Evolutionary conservation across 2,329 filamentous ascomycete species (phyloP).

Genomic region (Colletotrichum shisoi): DNA sequence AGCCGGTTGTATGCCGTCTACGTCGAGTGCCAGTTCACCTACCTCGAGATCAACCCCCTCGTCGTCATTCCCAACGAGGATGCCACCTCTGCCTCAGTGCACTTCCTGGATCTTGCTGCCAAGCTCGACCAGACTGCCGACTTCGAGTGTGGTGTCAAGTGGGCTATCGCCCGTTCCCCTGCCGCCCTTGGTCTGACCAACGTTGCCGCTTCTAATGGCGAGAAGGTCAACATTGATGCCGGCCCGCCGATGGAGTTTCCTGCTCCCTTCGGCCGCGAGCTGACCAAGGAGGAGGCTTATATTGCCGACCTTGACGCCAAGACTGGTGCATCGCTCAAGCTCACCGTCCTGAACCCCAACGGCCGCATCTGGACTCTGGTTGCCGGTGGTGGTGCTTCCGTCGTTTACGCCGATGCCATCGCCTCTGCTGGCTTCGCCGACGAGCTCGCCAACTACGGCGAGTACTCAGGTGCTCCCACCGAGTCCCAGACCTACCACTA

Average conservation of each 20-base stretch:
- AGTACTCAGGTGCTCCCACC: constrained; percentile 98
- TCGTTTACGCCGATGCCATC: constrained; percentile 98
- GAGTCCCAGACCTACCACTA: constrained; percentile 99
- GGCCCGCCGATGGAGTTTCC: constrained; percentile 99
- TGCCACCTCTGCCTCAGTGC: constrained; percentile 88
- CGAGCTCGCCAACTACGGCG: constrained; percentile 98
- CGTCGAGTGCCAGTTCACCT: constrained; percentile 99
- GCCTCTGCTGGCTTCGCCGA: constrained; percentile 93
- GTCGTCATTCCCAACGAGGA: constrained; percentile 96
- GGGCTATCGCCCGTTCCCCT: constrained; percentile 93
- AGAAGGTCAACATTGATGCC: constrained; percentile 91
- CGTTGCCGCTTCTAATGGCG: constrained; percentile 66
- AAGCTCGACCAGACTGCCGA: constrained; percentile 99
- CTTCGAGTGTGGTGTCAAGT: constrained; percentile 99
- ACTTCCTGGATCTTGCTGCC: constrained; percentile 98
- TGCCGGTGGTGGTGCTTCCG: constrained; percentile 98
- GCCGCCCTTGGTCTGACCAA: constrained; percentile 84
- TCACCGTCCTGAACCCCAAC: constrained; percentile 90
- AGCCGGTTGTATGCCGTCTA: constrained; percentile 97
- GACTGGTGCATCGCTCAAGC: constrained; percentile 98
- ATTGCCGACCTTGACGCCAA: constrained; percentile 98
- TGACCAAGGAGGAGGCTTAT: constrained; percentile 99
- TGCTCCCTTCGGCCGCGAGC: constrained; percentile 96
- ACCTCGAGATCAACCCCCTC: constrained; percentile 99
- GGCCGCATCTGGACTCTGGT: constrained; percentile 98